Conservation (phyloP, 345 rosid species). For the Angophora floribunda region DNA sequence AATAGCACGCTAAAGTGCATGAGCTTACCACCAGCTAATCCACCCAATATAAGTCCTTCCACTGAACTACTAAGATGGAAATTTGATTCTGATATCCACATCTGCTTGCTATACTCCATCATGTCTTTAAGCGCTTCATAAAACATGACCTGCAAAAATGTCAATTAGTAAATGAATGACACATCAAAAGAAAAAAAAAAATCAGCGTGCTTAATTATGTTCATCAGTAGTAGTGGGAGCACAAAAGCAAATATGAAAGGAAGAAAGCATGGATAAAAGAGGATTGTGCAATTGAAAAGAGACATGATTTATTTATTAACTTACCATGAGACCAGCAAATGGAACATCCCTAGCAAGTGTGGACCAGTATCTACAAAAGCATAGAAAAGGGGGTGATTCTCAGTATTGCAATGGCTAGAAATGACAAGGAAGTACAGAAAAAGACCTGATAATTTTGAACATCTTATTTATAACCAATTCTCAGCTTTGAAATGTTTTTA, state of each 20-base stretch:
- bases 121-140: conserved; percentile 75
- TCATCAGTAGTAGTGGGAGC: not conserved
- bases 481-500: not conserved
- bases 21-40: conserved; percentile 81
- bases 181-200: not conserved
- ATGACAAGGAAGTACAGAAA: not conserved
- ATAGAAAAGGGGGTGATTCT: not conserved
- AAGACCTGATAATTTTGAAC: not conserved
- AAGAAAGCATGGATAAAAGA: not conserved
- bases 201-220: not conserved
- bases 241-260: not conserved
- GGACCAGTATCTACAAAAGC: conserved; percentile 59
- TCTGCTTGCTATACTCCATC: conserved; percentile 44
- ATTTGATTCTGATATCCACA: conserved; percentile 35
- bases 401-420: not conserved
- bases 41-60: conserved; percentile 85
- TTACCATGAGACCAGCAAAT: conserved; percentile 93
- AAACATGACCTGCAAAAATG: conserved; percentile 54
- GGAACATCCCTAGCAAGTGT: conserved; percentile 96
- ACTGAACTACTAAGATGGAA: conserved; percentile 32
- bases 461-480: not conserved
- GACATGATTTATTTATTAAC: not conserved
- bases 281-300: not conserved
- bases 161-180: not conserved
- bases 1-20: not conserved